phyloP scores from a whole-genome alignment of 768 basidiomycete species.

The Scleroderma bovista region DNA sequence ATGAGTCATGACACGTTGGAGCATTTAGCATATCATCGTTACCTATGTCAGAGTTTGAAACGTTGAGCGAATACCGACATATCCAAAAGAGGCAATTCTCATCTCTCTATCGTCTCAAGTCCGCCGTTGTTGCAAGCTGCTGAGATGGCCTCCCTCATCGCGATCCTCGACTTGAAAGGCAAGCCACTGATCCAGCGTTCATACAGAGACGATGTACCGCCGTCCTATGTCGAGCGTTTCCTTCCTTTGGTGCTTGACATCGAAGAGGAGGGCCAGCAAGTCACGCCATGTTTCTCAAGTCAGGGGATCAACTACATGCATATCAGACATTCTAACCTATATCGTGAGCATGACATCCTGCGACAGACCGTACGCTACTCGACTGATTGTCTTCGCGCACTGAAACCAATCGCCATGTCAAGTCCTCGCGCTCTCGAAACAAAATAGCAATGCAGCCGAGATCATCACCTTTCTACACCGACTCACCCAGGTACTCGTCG shows the following conservation, averaged over 20 bases:
- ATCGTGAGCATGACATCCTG: constrained; percentile 54
- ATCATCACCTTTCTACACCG: constrained; percentile 96
- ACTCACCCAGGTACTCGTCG: constrained; percentile 85
- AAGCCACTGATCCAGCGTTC: constrained; percentile 96
- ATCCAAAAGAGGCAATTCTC: not conserved
- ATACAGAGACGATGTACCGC: constrained; percentile 91
- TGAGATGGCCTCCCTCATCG: constrained; percentile 64
- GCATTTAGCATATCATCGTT: no score
- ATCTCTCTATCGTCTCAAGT: not conserved
- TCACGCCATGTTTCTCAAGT: constrained; percentile 93
- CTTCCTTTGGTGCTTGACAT: constrained; percentile 90
- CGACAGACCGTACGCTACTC: not conserved
- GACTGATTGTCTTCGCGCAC: not conserved
- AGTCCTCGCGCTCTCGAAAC: constrained; percentile 95
- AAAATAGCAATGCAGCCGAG: constrained; percentile 93
- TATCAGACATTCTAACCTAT: constrained; percentile 96
- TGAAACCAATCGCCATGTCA: not conserved
- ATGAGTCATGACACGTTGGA: no score
- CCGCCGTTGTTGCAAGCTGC: not conserved
- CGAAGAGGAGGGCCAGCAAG: constrained; percentile 95
- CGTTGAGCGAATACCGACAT: not conserved
- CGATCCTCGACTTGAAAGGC: constrained; percentile 97
- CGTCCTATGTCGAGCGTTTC: constrained; percentile 89
- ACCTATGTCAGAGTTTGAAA: no score
- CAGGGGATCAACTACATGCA: constrained; percentile 98